These are phyloP conservation scores for Hypoxylon lenormandii DNA, from an alignment of 495 filamentous ascomycete genomes.

Conservation along the genomic window DNA sequence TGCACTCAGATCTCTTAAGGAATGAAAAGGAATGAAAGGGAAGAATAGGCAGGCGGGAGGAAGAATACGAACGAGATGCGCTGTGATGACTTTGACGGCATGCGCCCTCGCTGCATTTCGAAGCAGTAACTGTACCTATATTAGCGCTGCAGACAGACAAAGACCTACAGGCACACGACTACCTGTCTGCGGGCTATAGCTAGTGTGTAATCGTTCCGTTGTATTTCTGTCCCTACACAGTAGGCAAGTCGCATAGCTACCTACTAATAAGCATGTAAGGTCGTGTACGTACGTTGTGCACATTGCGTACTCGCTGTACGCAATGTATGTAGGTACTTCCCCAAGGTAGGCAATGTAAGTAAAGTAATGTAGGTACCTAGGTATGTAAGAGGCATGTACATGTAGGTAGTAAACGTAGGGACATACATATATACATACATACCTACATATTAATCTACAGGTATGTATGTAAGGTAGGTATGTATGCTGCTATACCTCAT, in stretches of 20 bases:
- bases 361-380: not conserved
- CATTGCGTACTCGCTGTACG: not conserved
- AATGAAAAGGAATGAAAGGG: not conserved
- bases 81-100: constrained; percentile 14
- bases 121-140: constrained; percentile 7
- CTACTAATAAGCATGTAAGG: too few species aligned
- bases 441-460: constrained; percentile 7
- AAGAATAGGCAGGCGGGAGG: too few species aligned
- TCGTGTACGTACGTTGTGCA: too few species aligned
- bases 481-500: constrained; percentile 4
- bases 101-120: constrained; percentile 8
- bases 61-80: constrained; percentile 1
- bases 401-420: constrained; percentile 5
- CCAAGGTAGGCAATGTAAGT: not conserved
- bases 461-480: too few species aligned
- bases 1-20: not conserved
- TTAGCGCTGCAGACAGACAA: constrained; percentile 14
- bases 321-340: constrained; percentile 8
- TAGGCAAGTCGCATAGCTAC: too few species aligned
- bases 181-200: constrained; percentile 16
- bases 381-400: constrained; percentile 28
- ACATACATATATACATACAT: not conserved
- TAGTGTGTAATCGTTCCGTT: constrained; percentile 12
- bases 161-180: constrained; percentile 7
- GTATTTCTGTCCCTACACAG: not conserved